Conservation (phyloP, 768 basidiomycete species). For the Sporobolomyces roseus region DNA sequence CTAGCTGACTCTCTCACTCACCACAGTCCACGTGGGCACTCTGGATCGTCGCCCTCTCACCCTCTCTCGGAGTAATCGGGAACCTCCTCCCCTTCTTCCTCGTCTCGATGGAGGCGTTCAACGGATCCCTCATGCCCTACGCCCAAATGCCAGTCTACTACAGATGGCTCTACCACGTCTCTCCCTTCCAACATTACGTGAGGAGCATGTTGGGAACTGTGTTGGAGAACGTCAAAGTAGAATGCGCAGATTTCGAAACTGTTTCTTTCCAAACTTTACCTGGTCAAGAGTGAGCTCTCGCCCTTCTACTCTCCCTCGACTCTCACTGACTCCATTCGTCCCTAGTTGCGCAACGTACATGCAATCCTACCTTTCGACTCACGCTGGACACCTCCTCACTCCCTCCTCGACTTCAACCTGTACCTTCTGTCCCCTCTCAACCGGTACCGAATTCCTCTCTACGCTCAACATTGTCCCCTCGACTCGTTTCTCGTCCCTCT, state of each 20-base stretch:
- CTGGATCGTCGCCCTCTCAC: conserved; percentile 36
- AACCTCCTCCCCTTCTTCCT: conserved; percentile 49
- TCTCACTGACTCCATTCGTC: background rate
- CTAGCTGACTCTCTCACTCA: background rate
- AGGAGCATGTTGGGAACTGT: conserved; percentile 40
- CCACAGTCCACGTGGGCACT: conserved; percentile 39
- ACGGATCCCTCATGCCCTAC: conserved; percentile 39
- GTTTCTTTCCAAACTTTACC: conserved; percentile 59
- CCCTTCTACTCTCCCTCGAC: background rate
- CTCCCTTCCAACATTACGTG: conserved; percentile 51
- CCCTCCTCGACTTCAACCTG: conserved; percentile 6
- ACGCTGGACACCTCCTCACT: conserved; percentile 58
- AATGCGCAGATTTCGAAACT: conserved; percentile 63
- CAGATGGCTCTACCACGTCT: conserved; percentile 50
- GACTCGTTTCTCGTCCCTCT: conserved; percentile 23
- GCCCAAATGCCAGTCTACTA: conserved; percentile 37
- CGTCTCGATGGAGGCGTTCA: conserved; percentile 48
- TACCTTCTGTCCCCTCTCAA: conserved; percentile 32
- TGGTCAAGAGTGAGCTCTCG: conserved; percentile 53
- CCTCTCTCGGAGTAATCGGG: conserved; percentile 45
- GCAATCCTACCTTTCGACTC: conserved; percentile 53
- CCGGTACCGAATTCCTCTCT: conserved; percentile 37
- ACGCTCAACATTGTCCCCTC: conserved; percentile 27
- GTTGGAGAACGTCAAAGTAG: conserved; percentile 47
- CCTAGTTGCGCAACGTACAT: conserved; percentile 57